Base-by-base conservation (phyloP, 805 yeast species). In the Dipodascus geniculatus region DNA sequence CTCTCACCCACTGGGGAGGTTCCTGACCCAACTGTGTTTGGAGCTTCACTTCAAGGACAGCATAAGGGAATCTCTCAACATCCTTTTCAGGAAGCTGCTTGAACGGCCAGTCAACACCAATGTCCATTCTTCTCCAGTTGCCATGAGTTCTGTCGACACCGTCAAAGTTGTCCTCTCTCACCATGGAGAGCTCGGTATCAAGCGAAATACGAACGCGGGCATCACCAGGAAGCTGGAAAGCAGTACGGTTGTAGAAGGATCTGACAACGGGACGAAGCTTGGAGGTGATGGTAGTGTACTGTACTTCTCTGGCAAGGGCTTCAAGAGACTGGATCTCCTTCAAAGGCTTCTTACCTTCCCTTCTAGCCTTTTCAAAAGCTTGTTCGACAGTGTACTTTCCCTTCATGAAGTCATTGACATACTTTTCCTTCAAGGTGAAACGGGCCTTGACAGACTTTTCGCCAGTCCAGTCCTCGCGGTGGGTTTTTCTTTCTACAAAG, bases 391-490 rank as follows among this genome's bases (percentile, higher is more conserved):
- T 87, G 66, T 78, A 89, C 51, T 80, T 80, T 60, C 99, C 99
- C 35, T 73, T 71, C 72, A 91, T 68, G 68, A 88, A 93, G 51
- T 81, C 80, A 66, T 93, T 93, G 51, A 91, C 89, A 65, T 88
- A 79, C 68, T 85, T 87, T 68, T 93, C 99, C 68, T 90, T 93
- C 60, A 93, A 72, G 20, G 91, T 83, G 71, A 93, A 93, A 68
- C 99, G 80, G 3, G 98, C 98, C 71, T 93, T 93, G 59, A 93
- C 99, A n/a, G 96, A 87, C 71, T 91, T 91, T 69, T 93, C 99
- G 62, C 99, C 99, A 2, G 99, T 93, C 99, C 99, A 91, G 74
- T 93, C 99, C 70, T 93, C 99, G 70, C 99, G 80, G 67, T 93
- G 99, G 3, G 99, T 93, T 70, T 93, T 93, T 70, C 99, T 81